Evolutionary conservation across 164 flowering plant species (phyloP), one percentile per base, ranked within the genome.

Genomic region (Sedum album): DNA sequence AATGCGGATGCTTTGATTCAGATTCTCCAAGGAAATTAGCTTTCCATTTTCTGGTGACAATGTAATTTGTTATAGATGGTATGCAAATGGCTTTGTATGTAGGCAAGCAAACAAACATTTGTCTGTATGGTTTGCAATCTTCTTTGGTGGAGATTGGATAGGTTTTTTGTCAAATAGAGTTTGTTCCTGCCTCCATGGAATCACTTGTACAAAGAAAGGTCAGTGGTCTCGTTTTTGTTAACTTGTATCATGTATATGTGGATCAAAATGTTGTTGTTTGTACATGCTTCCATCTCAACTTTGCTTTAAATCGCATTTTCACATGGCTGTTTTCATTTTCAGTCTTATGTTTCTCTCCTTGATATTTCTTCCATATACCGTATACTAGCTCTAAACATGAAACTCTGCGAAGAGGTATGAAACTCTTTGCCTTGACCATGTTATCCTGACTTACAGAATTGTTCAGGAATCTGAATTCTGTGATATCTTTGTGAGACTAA

Each of bases 1-100:
- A 88, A 88, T 73, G 97, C 98, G 4, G 66, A 82, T 2, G 78
- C 63, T 68, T 82, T 92, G 84, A 71, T 88, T 81, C 84, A 81
- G 71, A 71, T 80, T 61, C 79, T 91, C 64, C 76, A 70, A 60
- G 66, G 82, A 75, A 71, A 80, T 77, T 69, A 75, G 80, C 67
- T 68, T 72, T 20, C 49, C 70, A 69, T 30, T 31, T 71, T 67
- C 33, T 13, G 28, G 26, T 14, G 31, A 23, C 6, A 33, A 44
- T 35, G 21, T 18, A 36, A 21, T 35, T 36, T 65, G 67, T 4
- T 65, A 23, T 0, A 53, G 60, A 53, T n/a, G 42, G 42, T 41
- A 18, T 7, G 13, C 26, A 65, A 38, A 41, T 65, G 67, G 44
- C 46, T 65, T 17, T 36, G 26, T 11, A 65, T 65, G 48, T 33